Evolutionary conservation across 2,329 filamentous ascomycete species (phyloP).

Genomic region (Trichoderma sp.): DNA sequence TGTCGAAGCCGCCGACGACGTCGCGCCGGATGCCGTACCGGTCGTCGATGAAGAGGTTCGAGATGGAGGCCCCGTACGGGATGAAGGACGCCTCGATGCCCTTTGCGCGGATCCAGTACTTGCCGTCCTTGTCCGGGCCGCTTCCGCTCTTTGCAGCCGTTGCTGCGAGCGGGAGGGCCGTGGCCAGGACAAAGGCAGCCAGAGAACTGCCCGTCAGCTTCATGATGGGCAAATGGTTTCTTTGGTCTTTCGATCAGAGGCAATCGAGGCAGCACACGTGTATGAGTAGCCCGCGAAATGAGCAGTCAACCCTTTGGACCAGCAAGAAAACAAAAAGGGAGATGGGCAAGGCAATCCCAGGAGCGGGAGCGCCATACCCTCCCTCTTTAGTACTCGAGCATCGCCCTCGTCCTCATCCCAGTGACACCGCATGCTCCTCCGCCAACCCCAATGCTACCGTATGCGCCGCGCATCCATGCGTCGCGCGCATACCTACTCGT

Average conservation of each 20-base stretch:
- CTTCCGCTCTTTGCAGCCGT: slow-evolving; percentile 28
- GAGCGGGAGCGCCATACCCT: not conserved
- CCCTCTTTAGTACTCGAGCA: slow-evolving; percentile 5
- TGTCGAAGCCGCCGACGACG: slow-evolving; percentile 74
- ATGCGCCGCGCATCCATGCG: not conserved
- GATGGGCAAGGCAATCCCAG: slow-evolving; percentile 12
- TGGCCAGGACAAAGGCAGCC: slow-evolving; percentile 30
- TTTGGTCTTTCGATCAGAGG: not conserved
- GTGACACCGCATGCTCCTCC: slow-evolving; percentile 7
- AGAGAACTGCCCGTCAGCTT: slow-evolving; percentile 30
- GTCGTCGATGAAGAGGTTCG: slow-evolving; percentile 71
- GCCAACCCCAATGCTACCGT: not conserved
- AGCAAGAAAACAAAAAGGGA: not conserved
- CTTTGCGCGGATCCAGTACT: slow-evolving; percentile 71
- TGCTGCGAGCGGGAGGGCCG: slow-evolving; percentile 29
- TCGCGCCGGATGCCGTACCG: slow-evolving; percentile 69
- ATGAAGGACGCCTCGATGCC: slow-evolving; percentile 71
- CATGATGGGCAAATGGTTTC: slow-evolving; percentile 31
- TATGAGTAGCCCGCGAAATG: not conserved
- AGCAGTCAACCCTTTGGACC: not conserved
- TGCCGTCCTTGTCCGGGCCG: slow-evolving; percentile 60
- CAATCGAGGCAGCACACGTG: not conserved
- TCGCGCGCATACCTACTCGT: not conserved
- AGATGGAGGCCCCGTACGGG: slow-evolving; percentile 72
- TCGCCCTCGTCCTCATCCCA: not conserved